Evolutionary conservation across 2,329 filamentous ascomycete species (phyloP).

Genomic region (Orbilia oligospora): DNA sequence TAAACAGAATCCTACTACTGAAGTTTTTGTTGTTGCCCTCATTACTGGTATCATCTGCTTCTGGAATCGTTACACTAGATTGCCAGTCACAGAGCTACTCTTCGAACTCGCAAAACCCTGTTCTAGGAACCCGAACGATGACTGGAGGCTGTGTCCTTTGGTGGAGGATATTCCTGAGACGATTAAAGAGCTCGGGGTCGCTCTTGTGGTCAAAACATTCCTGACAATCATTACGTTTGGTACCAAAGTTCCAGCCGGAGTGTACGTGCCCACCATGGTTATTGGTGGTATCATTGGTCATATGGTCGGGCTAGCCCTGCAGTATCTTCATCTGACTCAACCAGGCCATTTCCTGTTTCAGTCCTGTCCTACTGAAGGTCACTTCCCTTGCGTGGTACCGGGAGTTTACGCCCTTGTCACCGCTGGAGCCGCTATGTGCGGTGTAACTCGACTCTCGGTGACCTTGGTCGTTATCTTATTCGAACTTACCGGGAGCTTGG

Average conservation of each 20-base stretch:
- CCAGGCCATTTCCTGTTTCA: constrained; percentile 81
- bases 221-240: constrained; percentile 73
- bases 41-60: constrained; percentile 88
- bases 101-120: constrained; percentile 93
- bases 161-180: constrained; percentile 83
- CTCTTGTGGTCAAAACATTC: constrained; percentile 90
- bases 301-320: constrained; percentile 66
- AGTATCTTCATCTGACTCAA: constrained; percentile 67
- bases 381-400: constrained; percentile 89
- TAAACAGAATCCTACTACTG: constrained; percentile 85
- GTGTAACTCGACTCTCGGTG: constrained; percentile 91
- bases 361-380: constrained; percentile 77
- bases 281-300: constrained; percentile 95
- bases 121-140: constrained; percentile 76
- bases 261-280: constrained; percentile 99
- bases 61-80: constrained; percentile 91
- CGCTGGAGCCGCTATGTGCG: constrained; percentile 97
- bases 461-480: constrained; percentile 96
- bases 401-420: constrained; percentile 92
- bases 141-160: constrained; percentile 84
- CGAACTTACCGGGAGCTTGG: constrained; percentile 92
- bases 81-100: constrained; percentile 90
- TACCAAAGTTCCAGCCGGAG: constrained; percentile 86
- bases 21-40: constrained; percentile 88
- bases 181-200: constrained; percentile 78